phyloP scores from a whole-genome alignment of 768 basidiomycete genomes.

The Panus rudis region DNA sequence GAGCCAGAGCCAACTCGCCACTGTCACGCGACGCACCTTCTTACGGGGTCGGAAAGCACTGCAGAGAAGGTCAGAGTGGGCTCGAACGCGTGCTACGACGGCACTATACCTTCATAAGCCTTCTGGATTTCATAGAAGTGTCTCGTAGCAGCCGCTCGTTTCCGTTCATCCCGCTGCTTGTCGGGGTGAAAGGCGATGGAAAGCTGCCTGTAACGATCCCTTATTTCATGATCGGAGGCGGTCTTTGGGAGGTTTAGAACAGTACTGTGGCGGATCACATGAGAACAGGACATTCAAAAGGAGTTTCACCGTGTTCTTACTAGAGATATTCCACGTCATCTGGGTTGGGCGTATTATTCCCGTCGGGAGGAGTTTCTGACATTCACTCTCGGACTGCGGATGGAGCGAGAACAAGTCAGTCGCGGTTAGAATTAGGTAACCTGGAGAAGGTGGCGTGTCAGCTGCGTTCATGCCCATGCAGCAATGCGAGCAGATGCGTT shows the following conservation, averaged over 20 bases:
- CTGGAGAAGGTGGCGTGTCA: too few species aligned
- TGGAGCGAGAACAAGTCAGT: too few species aligned
- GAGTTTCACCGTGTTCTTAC: slow-evolving; percentile 4
- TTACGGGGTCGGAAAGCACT: slow-evolving; percentile 67
- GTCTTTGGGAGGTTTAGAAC: slow-evolving; percentile 64
- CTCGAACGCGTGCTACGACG: background rate
- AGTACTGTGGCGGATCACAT: slow-evolving; percentile 32
- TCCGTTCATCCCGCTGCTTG: slow-evolving; percentile 56
- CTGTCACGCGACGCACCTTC: slow-evolving; percentile 40
- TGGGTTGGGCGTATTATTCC: background rate
- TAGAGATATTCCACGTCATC: slow-evolving; percentile 15
- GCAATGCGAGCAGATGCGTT: too few species aligned
- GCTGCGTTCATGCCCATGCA: too few species aligned
- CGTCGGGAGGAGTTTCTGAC: slow-evolving; percentile 2
- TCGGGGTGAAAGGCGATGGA: slow-evolving; percentile 84
- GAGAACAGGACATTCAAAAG: background rate
- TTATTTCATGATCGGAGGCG: slow-evolving; percentile 62
- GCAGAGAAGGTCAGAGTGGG: slow-evolving; percentile 3
- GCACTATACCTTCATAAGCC: slow-evolving; percentile 65
- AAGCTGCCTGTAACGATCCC: slow-evolving; percentile 63
- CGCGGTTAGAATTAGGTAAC: too few species aligned
- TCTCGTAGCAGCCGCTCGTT: slow-evolving; percentile 52
- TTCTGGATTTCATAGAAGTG: slow-evolving; percentile 74
- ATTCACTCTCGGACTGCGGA: too few species aligned
- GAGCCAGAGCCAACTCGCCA: slow-evolving; percentile 4